Base-by-base conservation (phyloP, 805 yeast species). In the Suhomyces kilbournensis region DNA sequence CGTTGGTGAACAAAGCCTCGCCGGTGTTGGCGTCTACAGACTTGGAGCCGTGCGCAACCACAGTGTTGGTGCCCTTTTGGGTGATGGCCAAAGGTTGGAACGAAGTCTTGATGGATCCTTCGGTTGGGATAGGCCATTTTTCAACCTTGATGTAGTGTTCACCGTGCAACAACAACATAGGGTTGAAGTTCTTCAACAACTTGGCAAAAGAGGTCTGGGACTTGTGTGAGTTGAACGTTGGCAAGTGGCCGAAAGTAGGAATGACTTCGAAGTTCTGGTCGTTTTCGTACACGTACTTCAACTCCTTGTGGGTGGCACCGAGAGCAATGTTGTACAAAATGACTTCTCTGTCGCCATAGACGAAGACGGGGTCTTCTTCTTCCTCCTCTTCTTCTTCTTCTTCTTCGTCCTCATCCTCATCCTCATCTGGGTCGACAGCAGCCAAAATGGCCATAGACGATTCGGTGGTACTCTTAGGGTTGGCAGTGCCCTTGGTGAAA, bases 241-340 rank as follows among this genome's bases (percentile, higher is more conserved):
- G 93, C 61, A 93, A 83, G 48, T 90, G 96, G 53, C 96, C 97
- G 71, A 86, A 91, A 0, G 96, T 80, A 52, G 97, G 97, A 46
- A 93, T 70, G 6, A 86, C 93, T 65, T 89, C 90, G 76, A 93
- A 93, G 59, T 89, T 83, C 6, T 78, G 74, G 62, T 80, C 79
- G 60, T 83, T 82, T 73, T 93, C 99, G 68, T 85, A 93, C 22
- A 80, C 83, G 68, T 89, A 90, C 64, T 88, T 75, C 63, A 91
- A 77, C 64, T 93, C 96, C 42, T 76, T 75, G 38, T 89, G 82
- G 32, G 76, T 83, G 40, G 97, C 94, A 59, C 98, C 98, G 53
- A 93, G 76, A 38, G 96, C 96, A 52, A 93, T 65, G 74, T 93
- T 94, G 77, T 93, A 93, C 58, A 93, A 77, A 57, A 90, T 86